Base-by-base conservation (phyloP, 192 early-diverging fungal genomes). In the Diversispora eburnea region DNA sequence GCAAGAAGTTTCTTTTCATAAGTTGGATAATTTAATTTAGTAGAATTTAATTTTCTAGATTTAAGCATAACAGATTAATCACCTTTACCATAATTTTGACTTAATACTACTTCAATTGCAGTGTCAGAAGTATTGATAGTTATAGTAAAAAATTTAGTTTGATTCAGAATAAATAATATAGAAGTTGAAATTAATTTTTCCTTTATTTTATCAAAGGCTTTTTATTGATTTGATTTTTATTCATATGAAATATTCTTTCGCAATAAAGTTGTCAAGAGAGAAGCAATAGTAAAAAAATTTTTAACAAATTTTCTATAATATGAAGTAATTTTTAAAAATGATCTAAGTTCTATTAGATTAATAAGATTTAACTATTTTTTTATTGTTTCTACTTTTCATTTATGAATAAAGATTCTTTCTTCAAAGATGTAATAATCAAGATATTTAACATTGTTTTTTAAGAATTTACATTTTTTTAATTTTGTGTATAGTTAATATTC, bases 1-100 rank as follows among this genome's bases (percentile, higher is more conserved):
- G 81, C 84, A 0, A 84, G 59, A 0, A 82, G 71, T 57, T 87
- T 84, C 13, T 61, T 62, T 49, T 79, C 68, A 49, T 81, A 76
- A 20, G 77, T 64, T 10, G 76, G 76, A 42, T 79, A 79, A 4
- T 75, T 74, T 22, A 58, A 15, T 76, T 76, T 39, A 71, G 72
- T 78, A 41, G 57, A 22, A 5, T 56, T 61, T n/a, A 77, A 56
- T 22, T 78, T 78, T 42, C 74, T 70, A 13, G 76, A 77, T 64
- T 78, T 75, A 67, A 72, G 78, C 1, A 77, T 77, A 0, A 79
- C 51, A 0, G 80, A 77, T 25, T 60, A 64, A 49, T 77, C 47
- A 56, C 82, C 70, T 76, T 69, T 17, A 0, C 15, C 55, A 19
- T 72, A 52, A 0, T 66, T 60, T 52, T 85, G 84, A 13, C 69